These are phyloP conservation scores for Haplosporangium sp. DNA, from an alignment of 371 early-diverging fungal genomes.

Conservation along the genomic window DNA sequence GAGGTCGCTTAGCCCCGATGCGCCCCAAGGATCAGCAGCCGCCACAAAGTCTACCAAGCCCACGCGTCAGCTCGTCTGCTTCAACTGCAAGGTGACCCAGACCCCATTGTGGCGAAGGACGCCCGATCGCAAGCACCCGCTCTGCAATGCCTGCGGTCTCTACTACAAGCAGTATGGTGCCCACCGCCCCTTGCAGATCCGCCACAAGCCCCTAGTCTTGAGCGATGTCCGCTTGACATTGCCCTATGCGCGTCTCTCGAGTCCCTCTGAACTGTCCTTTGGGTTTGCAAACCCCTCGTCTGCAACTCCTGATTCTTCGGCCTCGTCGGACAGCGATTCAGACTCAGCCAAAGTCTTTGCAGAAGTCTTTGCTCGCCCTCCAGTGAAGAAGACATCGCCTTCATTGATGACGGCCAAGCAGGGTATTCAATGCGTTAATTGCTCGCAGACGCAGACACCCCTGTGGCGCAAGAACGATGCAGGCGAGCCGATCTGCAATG, in stretches of 20 bases:
- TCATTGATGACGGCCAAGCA: constrained; percentile 53
- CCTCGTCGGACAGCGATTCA: constrained; percentile 27
- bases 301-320: background rate
- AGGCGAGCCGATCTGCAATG: constrained; percentile 86
- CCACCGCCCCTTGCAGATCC: constrained; percentile 73
- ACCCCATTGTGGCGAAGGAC: constrained; percentile 92
- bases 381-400: constrained; percentile 23
- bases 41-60: constrained; percentile 32
- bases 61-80: constrained; percentile 79
- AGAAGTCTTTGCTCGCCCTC: constrained; percentile 27
- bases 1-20: constrained; percentile 38
- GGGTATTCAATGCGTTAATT: constrained; percentile 75
- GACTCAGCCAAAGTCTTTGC: constrained; percentile 35
- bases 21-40: background rate
- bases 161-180: constrained; percentile 82
- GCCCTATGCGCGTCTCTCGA: constrained; percentile 44
- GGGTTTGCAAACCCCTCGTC: background rate
- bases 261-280: constrained; percentile 6
- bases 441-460: constrained; percentile 84
- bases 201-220: constrained; percentile 60
- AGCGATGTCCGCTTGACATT: constrained; percentile 36
- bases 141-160: constrained; percentile 90
- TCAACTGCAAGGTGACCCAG: constrained; percentile 82
- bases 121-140: constrained; percentile 78
- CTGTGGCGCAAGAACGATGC: constrained; percentile 86